These are phyloP conservation scores for Maudiozyma saulgeensis DNA, from an alignment of 805 yeast species.

Conservation along the genomic window DNA sequence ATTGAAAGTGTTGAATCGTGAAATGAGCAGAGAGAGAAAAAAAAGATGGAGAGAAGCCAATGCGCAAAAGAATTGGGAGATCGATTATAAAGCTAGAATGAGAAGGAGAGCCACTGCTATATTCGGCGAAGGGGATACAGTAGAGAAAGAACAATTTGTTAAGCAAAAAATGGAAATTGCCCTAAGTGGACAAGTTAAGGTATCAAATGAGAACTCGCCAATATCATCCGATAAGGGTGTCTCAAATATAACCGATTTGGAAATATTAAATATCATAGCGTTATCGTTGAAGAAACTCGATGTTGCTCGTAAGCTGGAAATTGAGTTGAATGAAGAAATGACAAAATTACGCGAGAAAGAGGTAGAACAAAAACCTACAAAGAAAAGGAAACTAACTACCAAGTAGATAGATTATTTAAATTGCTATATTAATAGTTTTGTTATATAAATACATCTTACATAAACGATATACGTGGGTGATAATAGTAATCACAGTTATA, in stretches of 20 bases:
- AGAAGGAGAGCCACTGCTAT: conserved; percentile 57
- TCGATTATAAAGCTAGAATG: conserved; percentile 74
- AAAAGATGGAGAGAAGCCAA: conserved; percentile 41
- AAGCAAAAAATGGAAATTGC: conserved; percentile 48
- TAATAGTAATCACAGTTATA: conserved; percentile 27
- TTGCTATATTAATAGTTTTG: background rate
- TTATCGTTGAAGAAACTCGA: conserved; percentile 19
- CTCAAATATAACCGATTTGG: conserved; percentile 18
- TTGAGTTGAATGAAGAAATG: conserved; percentile 17
- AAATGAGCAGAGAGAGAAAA: conserved; percentile 25
- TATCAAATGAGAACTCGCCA: conserved; percentile 5
- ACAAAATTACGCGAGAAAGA: background rate
- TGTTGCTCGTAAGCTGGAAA: conserved; percentile 22
- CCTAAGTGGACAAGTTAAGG: conserved; percentile 1
- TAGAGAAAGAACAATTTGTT: conserved; percentile 58
- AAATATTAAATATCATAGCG: conserved; percentile 24
- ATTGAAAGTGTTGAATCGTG: conserved; percentile 16
- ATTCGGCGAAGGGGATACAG: conserved; percentile 53
- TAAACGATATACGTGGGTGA: conserved; percentile 23
- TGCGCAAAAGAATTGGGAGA: conserved; percentile 72
- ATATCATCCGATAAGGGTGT: background rate
- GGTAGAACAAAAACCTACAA: background rate
- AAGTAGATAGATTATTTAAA: background rate
- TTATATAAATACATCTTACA: conserved; percentile 1
- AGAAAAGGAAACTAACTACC: conserved; percentile 6